Evolutionary conservation across 805 yeast genomes (phyloP).

Genomic region (Wickerhamiella kurtzmanii): DNA sequence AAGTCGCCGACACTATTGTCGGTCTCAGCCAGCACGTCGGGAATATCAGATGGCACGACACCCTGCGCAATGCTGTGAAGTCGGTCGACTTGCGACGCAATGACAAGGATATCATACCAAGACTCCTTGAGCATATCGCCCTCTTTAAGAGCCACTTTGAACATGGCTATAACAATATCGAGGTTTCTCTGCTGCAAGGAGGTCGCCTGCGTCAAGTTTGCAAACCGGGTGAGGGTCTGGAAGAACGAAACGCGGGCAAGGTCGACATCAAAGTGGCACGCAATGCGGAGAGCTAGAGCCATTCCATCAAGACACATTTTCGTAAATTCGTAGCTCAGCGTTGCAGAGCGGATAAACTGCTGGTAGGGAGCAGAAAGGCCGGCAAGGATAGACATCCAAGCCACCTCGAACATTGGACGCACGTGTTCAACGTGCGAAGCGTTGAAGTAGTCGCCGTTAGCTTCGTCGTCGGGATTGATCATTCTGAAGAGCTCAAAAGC

Average conservation of each 20-base stretch:
- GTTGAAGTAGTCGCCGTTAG: conserved; percentile 43
- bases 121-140: conserved; percentile 62
- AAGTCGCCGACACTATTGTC: conserved; percentile 41
- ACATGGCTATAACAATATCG: conserved; percentile 58
- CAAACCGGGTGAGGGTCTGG: conserved; percentile 77
- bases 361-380: conserved; percentile 89
- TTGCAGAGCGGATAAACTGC: conserved; percentile 53
- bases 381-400: conserved; percentile 96
- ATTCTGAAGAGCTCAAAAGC: conserved; percentile 72
- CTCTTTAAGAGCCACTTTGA: conserved; percentile 65
- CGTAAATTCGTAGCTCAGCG: conserved; percentile 41
- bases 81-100: conserved; percentile 84
- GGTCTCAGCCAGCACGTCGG: conserved; percentile 30
- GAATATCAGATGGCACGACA: conserved; percentile 55
- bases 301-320: conserved; percentile 70
- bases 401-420: conserved; percentile 78
- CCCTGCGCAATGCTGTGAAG: conserved; percentile 80
- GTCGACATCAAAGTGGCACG: conserved; percentile 71
- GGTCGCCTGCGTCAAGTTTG: conserved; percentile 63
- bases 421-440: conserved; percentile 87
- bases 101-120: conserved; percentile 73
- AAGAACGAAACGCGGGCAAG: conserved; percentile 82
- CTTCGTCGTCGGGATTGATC: conserved; percentile 32
- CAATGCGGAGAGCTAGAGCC: conserved; percentile 63
- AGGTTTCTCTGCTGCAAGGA: conserved; percentile 71